Evolutionary conservation across 2,329 filamentous ascomycete species (phyloP).

Genomic region (Penicillium sp.): DNA sequence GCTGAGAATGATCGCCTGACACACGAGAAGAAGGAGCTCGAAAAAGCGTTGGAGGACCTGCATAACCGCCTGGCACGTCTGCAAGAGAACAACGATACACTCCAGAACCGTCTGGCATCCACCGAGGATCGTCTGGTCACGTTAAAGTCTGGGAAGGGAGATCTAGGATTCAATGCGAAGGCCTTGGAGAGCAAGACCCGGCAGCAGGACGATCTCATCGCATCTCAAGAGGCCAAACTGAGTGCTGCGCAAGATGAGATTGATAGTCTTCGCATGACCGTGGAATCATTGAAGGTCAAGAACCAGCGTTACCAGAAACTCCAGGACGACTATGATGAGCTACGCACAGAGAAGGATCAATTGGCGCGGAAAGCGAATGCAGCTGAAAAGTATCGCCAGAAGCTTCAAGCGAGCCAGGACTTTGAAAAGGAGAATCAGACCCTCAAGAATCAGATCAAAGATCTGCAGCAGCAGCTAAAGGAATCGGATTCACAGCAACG

Average conservation of each 20-base stretch:
- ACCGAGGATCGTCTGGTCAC: constrained; percentile 56
- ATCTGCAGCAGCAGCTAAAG: constrained; percentile 51
- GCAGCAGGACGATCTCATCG: constrained; percentile 71
- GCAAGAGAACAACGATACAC: constrained; percentile 52
- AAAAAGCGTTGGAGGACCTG: constrained; percentile 54
- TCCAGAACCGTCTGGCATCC: constrained; percentile 49
- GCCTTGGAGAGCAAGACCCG: constrained; percentile 53
- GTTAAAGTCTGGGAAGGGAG: constrained; percentile 51
- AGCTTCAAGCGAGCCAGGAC: constrained; percentile 52
- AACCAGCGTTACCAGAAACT: constrained; percentile 49
- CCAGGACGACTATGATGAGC: constrained; percentile 53
- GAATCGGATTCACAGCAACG: constrained; percentile 47
- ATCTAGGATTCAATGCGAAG: constrained; percentile 50
- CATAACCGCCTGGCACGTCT: constrained; percentile 62
- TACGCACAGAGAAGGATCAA: constrained; percentile 51
- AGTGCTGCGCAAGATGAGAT: constrained; percentile 54
- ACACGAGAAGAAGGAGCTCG: constrained; percentile 53
- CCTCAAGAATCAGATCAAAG: constrained; percentile 49
- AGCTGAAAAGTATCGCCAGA: constrained; percentile 53
- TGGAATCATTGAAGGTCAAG: constrained; percentile 49
- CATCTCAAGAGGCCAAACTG: constrained; percentile 67
- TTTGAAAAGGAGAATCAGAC: constrained; percentile 52
- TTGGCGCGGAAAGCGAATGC: constrained; percentile 52
- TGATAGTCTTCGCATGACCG: constrained; percentile 47
- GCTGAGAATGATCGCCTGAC: constrained; percentile 61